Conservation (phyloP, 2,329 filamentous ascomycete species). For the Colletotrichum lentis region DNA sequence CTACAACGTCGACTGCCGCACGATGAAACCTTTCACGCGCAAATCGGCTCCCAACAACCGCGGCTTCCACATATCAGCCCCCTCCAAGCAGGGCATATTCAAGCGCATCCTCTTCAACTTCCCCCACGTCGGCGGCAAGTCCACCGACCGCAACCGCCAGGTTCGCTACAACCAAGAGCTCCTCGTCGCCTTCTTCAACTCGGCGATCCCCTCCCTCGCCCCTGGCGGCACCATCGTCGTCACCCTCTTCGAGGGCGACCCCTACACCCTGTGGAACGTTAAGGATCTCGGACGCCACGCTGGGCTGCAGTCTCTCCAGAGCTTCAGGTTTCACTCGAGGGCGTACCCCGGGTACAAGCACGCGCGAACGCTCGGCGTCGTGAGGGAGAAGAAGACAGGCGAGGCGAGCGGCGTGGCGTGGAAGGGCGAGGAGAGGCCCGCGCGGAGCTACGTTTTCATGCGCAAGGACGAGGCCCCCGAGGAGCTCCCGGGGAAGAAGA, state of each 20-base stretch:
- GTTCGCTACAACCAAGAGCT: conserved; percentile 89
- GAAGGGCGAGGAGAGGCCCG: conserved; percentile 54
- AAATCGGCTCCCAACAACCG: conserved; percentile 29
- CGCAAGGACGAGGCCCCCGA: conserved; percentile 60
- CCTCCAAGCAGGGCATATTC: conserved; percentile 56
- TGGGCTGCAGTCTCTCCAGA: conserved; percentile 73
- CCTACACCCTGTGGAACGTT: conserved; percentile 96
- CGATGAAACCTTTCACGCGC: conserved; percentile 59
- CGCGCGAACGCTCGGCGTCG: conserved; percentile 74
- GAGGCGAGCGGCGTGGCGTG: conserved; percentile 53
- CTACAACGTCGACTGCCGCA: conserved; percentile 74
- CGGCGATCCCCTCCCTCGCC: conserved; percentile 61
- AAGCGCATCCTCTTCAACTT: conserved; percentile 95
- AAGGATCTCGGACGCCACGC: conserved; percentile 83
- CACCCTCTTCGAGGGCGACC: conserved; percentile 90
- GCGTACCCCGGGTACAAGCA: conserved; percentile 80
- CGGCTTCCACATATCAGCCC: conserved; percentile 43
- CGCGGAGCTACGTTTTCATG: conserved; percentile 70
- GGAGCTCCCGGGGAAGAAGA: conserved; percentile 42
- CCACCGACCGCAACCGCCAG: conserved; percentile 92
- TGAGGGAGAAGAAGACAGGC: conserved; percentile 57
- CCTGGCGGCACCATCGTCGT: conserved; percentile 73
- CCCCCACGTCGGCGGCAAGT: conserved; percentile 91
- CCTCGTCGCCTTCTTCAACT: conserved; percentile 72
- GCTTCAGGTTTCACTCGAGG: conserved; percentile 71